Base-by-base conservation (phyloP, 2,329 filamentous ascomycete species). In the Fusarium mundagurra region DNA sequence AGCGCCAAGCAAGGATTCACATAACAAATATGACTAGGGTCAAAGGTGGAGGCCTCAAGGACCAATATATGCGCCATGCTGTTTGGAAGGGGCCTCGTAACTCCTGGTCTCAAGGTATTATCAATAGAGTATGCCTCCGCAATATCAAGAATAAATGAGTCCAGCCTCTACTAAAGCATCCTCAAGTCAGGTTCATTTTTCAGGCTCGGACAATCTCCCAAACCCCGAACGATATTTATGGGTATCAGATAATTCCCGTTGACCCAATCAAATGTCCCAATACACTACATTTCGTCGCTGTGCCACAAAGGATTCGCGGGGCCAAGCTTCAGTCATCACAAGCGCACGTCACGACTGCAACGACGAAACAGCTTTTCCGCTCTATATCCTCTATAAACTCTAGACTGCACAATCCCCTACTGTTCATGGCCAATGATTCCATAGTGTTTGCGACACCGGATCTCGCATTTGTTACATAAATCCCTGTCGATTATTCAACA, bases 301-400 rank as follows among this genome's bases (percentile, higher is more conserved):
- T 1, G 29, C 48, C 48, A 6, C 16, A 13, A 11, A 33, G 22
- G 48, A 51, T 14, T 24, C 48, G 8, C 8, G 48, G 48, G 10
- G 31, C 6, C 6, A 12, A 24, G 6, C 10, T 24, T 2, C 0
- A 4, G 4, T 24, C 11, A 34, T 51, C 48, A 20, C 31, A 33
- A 24, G 22, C 31, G 3, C 48, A 51, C 3, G 3, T 2, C 8
- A 6, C 10, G 6, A 14, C 1, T 13, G 11, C 16, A 34, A 8
- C 22, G 1, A 24, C 11, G 31, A 17, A 36, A 20, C 1, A 34
- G 4, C 31, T 27, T 20, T 53, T 20, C 31, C 31, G 8, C 16
- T 0, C 3, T 5, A 18, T 3, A 3, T 24, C 3, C 3, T 33
- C 16, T 33, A 4, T 10, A 3, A 5, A 13, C 0, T 3, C 11